phyloP scores from a whole-genome alignment of 345 rosid genomes.

The Dovyalis caffra region DNA sequence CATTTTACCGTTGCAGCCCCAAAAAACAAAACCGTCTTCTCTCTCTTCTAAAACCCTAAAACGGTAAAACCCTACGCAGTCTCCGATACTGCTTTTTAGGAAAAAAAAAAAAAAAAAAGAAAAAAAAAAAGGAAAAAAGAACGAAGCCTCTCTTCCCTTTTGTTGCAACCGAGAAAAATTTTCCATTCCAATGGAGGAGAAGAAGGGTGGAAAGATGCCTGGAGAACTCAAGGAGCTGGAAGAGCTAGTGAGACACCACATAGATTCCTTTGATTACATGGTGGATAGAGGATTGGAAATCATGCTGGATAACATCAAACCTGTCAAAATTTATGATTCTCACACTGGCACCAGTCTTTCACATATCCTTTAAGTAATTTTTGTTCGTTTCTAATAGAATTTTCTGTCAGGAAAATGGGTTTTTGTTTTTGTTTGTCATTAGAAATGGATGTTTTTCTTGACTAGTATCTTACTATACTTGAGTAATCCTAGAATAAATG shows the following conservation, averaged over 20 bases:
- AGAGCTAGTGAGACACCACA: slow-evolving; percentile 74
- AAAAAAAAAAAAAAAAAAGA: too few relatives aligned
- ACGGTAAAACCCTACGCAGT: too few relatives aligned
- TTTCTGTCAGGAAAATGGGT: background rate
- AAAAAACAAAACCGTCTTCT: too few relatives aligned
- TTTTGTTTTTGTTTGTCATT: background rate
- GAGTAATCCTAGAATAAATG: slow-evolving; percentile 49
- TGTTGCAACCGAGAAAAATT: too few relatives aligned
- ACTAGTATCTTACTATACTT: slow-evolving; percentile 55
- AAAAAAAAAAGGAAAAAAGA: too few relatives aligned
- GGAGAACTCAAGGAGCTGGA: slow-evolving; percentile 50
- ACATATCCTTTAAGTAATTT: slow-evolving; percentile 58
- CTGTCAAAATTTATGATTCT: slow-evolving; percentile 51
- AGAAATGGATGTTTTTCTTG: slow-evolving; percentile 30
- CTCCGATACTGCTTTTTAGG: too few relatives aligned
- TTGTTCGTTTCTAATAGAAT: background rate
- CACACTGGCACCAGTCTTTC: slow-evolving; percentile 42
- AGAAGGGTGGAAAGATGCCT: background rate
- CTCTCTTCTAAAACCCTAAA: too few relatives aligned
- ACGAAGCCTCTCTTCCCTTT: too few relatives aligned
- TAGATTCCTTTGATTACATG: slow-evolving; percentile 86
- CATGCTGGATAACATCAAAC: slow-evolving; percentile 60
- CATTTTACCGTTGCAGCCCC: too few relatives aligned
- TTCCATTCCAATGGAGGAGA: background rate
- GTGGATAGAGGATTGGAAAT: slow-evolving; percentile 64